These are phyloP conservation scores for Galeopsis tetrahit DNA, from an alignment of 257 asterid genomes.

Conservation along the genomic window DNA sequence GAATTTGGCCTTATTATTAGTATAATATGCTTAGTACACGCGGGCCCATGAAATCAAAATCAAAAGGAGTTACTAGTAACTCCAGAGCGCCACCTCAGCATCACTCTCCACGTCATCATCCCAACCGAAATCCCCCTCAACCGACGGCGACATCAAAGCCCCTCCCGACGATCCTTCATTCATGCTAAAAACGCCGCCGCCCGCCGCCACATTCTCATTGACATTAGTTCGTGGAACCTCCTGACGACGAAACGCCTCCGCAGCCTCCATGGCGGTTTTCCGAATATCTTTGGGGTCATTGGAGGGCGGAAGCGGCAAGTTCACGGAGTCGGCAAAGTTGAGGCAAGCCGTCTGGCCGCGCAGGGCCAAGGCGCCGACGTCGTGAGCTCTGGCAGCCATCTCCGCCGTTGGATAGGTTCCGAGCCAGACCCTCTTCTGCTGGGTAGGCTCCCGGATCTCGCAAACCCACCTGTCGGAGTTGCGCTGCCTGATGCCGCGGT, in stretches of 20 bases:
- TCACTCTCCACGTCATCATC: slow-evolving; percentile 43
- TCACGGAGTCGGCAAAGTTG: slow-evolving; percentile 72
- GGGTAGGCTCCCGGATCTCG: slow-evolving; percentile 63
- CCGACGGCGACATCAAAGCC: slow-evolving; percentile 46
- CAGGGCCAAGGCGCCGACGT: slow-evolving; percentile 64
- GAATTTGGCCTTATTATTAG: neutral
- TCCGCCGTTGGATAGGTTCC: slow-evolving; percentile 73
- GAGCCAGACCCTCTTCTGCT: slow-evolving; percentile 67
- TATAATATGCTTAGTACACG: neutral
- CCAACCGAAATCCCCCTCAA: slow-evolving; percentile 32
- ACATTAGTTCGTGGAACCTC: neutral
- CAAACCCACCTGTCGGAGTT: slow-evolving; percentile 65
- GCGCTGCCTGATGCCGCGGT: slow-evolving; percentile 58
- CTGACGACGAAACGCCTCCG: slow-evolving; percentile 49
- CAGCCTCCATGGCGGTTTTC: slow-evolving; percentile 54
- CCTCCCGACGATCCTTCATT: slow-evolving; percentile 33
- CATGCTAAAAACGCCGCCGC: neutral
- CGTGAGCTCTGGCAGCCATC: slow-evolving; percentile 85
- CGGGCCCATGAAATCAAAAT: slow-evolving; percentile 1
- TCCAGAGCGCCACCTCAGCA: slow-evolving; percentile 61
- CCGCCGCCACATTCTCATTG: neutral
- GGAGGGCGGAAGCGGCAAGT: slow-evolving; percentile 49
- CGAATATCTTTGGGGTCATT: slow-evolving; percentile 52
- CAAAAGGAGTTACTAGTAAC: slow-evolving; percentile 39
- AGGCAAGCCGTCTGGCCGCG: slow-evolving; percentile 56